Conservation (phyloP, 768 basidiomycete species). For the Podaxis carcinomalis region DNA sequence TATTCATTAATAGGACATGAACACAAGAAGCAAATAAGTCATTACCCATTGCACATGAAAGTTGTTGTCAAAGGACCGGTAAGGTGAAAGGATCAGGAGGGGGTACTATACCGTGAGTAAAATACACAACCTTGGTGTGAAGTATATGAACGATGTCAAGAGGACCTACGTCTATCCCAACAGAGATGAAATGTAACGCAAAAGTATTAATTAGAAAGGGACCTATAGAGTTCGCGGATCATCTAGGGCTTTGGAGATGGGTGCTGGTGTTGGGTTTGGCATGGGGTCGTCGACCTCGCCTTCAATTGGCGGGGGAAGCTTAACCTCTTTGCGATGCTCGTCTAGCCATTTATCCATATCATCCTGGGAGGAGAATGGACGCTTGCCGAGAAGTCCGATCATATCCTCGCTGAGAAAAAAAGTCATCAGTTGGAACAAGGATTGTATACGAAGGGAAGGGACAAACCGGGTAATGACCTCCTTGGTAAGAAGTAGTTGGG, state of each 20-base stretch:
- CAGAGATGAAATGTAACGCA: not conserved
- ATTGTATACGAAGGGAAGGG: not conserved
- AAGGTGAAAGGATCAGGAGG: not conserved
- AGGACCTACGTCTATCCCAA: conserved; percentile 5
- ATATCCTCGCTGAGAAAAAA: conserved; percentile 68
- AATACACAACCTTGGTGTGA: conserved; percentile 20
- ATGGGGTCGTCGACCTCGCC: conserved; percentile 32
- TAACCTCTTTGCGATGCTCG: conserved; percentile 53
- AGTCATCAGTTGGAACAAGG: not conserved
- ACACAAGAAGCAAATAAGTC: conserved; percentile 10
- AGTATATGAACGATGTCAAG: conserved; percentile 1
- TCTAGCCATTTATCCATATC: conserved; percentile 99
- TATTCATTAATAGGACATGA: conserved; percentile 15
- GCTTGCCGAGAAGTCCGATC: conserved; percentile 76
- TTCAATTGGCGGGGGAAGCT: conserved; percentile 33
- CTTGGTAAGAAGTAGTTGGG: conserved; percentile 84
- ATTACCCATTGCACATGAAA: conserved; percentile 11
- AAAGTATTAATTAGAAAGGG: not conserved
- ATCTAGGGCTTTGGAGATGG: conserved; percentile 28
- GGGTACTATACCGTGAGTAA: conserved; percentile 17
- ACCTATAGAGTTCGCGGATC: conserved; percentile 17
- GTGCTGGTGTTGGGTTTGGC: conserved; percentile 47
- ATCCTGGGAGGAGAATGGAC: conserved; percentile 77
- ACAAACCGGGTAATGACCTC: conserved; percentile 88
- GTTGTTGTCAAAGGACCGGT: not conserved